These are phyloP conservation scores for Purshia tridentata DNA, from an alignment of 306 rosid genomes.

Conservation along the genomic window DNA sequence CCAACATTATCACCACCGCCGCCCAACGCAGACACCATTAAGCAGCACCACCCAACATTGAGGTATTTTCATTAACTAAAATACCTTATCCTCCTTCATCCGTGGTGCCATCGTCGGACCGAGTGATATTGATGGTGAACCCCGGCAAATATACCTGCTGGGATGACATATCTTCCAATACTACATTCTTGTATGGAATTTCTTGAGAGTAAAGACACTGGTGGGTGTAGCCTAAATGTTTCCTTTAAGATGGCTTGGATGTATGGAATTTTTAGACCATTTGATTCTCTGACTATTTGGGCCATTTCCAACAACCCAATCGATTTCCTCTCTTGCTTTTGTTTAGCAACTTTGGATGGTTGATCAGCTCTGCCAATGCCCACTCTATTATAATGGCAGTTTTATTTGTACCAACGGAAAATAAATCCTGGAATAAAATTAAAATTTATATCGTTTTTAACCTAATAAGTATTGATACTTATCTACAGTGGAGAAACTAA, in stretches of 20 bases:
- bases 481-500: too few species aligned
- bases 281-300: conserved; percentile 40
- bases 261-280: conserved; percentile 46
- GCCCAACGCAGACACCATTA: too few species aligned
- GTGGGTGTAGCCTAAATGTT: conserved; percentile 51
- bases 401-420: conserved; percentile 42
- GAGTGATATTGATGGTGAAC: too few species aligned
- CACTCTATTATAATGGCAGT: conserved; percentile 36
- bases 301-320: conserved; percentile 29
- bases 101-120: too few species aligned
- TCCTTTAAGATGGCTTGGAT: conserved; percentile 54
- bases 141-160: too few species aligned
- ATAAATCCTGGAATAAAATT: conserved; percentile 36
- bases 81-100: too few species aligned
- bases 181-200: conserved; percentile 34
- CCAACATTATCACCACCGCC: too few species aligned
- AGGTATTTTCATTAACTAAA: too few species aligned
- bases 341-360: conserved; percentile 40
- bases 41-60: too few species aligned
- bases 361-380: conserved; percentile 46
- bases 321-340: conserved; percentile 44
- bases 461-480: too few species aligned
- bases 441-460: too few species aligned
- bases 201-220: conserved; percentile 40
- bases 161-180: conserved; percentile 35